Evolutionary conservation across 305 asterid species (phyloP), one percentile per base, ranked within the genome.

Genomic region (Stenogyne calaminthoides): DNA sequence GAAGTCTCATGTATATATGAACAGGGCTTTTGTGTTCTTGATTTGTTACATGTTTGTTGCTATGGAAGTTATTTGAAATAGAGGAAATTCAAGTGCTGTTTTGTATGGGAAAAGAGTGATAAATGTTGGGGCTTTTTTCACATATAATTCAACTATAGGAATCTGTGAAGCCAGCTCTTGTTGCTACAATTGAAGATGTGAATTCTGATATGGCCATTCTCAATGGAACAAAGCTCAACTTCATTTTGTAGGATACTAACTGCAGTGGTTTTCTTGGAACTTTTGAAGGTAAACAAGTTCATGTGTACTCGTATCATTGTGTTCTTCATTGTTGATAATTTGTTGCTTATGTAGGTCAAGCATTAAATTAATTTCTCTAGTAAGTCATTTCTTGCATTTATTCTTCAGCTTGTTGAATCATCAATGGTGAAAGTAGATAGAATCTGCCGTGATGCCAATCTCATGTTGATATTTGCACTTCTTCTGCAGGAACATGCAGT

Each of bases 211-310:
- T 80, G 19, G 81, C 58, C 42, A 68, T 88, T 64, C 84, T 92
- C 29, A 65, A 80, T 10, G 88, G 74, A 52, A 80, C 82, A 2
- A 87, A 74, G 74, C 82, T 92, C 76, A 85, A 82, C 5, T 86
- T 92, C 32, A 64, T 86, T 61, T 44, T 86, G 70, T 86, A 85
- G 82, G 98, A 92, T 73, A 92, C 97, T 3, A 80, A 92, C 56
- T 92, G 96, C 88, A 92, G 96, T 77, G 90, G 85, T 10, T 92
- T 87, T 79, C 70, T 90, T 67, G 98, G 96, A 89, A 89, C 88
- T 5, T 70, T 91, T 77, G 96, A 89, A 80, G 97, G 98, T 93
- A 84, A 49, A 47, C 2, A 32, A 27, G 14, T 46, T 46, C 52
- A 46, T n/a, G n/a, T n/a, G n/a, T n/a, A n/a, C n/a, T n/a, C n/a